Evolutionary conservation across 495 filamentous ascomycete genomes (phyloP), one percentile per base, ranked within the genome.

Genomic region (Annulohypoxylon stygium): DNA sequence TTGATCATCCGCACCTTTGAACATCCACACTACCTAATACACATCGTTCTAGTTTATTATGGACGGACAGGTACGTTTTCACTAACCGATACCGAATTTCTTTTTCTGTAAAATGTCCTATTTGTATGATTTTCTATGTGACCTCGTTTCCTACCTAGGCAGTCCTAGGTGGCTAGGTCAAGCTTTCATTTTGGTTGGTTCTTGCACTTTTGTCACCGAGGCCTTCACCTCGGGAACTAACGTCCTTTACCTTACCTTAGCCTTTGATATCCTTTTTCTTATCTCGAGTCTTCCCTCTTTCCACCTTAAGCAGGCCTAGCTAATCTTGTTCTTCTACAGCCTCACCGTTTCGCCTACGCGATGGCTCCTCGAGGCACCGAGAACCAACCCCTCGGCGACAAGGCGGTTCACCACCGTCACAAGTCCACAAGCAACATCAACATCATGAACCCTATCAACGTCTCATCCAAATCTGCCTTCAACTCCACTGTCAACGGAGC

Each of bases 401-500:
- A 90, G 78, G 79, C 87, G 30, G 80, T 92, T 64, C 93, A 94
- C 73, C 91, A 95, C 75, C 91, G 90, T 26, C 91, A 93, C 83
- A 97, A 95, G 80, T 96, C 93, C 0, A 90, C 89, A 8, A 86
- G 92, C 20, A 91, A 90, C 50, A 81, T 94, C 51, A 82, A 83
- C 25, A 81, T 89, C 63, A 63, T 83, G 69, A 71, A 85, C 14
- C 83, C 88, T 53, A 86, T 83, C 18, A 87, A 85, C 58, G 86
- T 86, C 39, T 2, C 48, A 1, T 26, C 50, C 58, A 95, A 92
- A 80, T 88, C 88, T 59, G 88, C 86, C 45, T 84, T 90, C 25
- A 93, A 93, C 82, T 88, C 93, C 67, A 90, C 89, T 41, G 92
- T 88, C 14, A 93, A 96, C 79, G 91, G 87, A 14, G 94, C 97